Evolutionary conservation across 2,329 filamentous ascomycete genomes (phyloP).

Genomic region (Huntiella savannae): DNA sequence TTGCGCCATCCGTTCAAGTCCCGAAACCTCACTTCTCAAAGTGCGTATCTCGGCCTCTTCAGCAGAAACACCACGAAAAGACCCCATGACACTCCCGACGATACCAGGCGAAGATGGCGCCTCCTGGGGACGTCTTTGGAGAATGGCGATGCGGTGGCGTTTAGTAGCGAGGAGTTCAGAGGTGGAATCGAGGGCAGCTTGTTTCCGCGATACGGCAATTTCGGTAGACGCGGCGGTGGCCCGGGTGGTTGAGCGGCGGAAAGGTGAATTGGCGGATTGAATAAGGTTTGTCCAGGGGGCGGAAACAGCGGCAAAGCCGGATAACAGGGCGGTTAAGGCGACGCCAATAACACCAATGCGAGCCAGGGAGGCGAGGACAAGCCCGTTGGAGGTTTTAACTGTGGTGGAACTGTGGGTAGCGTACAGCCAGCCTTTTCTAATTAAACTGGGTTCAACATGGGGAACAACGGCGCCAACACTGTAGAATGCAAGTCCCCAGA

Average conservation of each 20-base stretch:
- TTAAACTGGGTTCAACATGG: slow-evolving; percentile 15
- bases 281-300: slow-evolving; percentile 72
- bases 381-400: slow-evolving; percentile 15
- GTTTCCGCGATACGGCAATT: slow-evolving; percentile 55
- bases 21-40: slow-evolving; percentile 57
- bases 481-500: slow-evolving; percentile 63
- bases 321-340: slow-evolving; percentile 69
- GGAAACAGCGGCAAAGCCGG: slow-evolving; percentile 75
- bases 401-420: slow-evolving; percentile 9
- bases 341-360: slow-evolving; percentile 72
- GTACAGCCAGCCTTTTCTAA: slow-evolving; percentile 5
- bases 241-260: slow-evolving; percentile 18
- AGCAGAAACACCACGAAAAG: slow-evolving; percentile 44
- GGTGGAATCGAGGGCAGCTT: slow-evolving; percentile 59
- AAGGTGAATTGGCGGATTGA: slow-evolving; percentile 26
- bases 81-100: slow-evolving; percentile 55
- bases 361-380: slow-evolving; percentile 37
- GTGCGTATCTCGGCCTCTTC: slow-evolving; percentile 39
- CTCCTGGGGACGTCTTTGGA: slow-evolving; percentile 34
- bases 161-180: slow-evolving; percentile 61
- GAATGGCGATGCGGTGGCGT: slow-evolving; percentile 47
- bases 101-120: slow-evolving; percentile 27
- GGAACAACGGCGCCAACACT: slow-evolving; percentile 48
- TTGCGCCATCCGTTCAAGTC: slow-evolving; percentile 61
- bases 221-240: slow-evolving; percentile 42